Conservation (phyloP, 2,329 filamentous ascomycete species). For the Teratosphaeria zuluensis region DNA sequence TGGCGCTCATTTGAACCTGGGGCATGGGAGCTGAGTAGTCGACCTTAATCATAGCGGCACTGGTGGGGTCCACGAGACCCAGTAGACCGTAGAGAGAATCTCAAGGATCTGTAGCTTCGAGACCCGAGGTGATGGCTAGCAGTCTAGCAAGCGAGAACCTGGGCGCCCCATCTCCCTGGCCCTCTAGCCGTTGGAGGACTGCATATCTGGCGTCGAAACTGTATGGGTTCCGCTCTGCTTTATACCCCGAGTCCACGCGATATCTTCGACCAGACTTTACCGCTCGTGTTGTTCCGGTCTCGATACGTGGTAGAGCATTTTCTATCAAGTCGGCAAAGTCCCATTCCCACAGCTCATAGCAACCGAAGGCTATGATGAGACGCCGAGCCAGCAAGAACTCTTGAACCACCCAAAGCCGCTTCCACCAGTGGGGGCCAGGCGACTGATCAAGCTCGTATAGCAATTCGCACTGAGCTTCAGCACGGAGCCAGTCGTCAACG, state of each 20-base stretch:
- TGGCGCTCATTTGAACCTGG: background rate
- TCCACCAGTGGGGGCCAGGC: background rate
- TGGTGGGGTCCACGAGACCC: background rate
- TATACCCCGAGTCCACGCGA: no score
- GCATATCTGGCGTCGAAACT: no score
- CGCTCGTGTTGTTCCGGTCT: no score
- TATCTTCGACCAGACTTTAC: no score
- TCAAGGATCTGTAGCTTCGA: background rate
- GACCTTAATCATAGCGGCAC: background rate
- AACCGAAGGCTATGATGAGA: no score
- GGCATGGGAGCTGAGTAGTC: background rate
- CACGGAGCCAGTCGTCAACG: background rate
- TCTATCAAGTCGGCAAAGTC: no score
- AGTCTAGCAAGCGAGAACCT: background rate
- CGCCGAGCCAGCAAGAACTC: background rate
- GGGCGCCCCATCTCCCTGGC: no score
- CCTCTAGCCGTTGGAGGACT: no score
- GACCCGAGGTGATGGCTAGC: background rate
- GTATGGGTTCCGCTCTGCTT: no score
- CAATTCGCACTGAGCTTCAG: background rate
- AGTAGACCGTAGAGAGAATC: background rate
- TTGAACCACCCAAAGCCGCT: background rate
- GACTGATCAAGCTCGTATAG: background rate
- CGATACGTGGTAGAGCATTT: no score
- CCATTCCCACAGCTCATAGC: no score